These are phyloP conservation scores for Kurtzmaniella cleridarum DNA, from an alignment of 805 yeast species.

Conservation along the genomic window DNA sequence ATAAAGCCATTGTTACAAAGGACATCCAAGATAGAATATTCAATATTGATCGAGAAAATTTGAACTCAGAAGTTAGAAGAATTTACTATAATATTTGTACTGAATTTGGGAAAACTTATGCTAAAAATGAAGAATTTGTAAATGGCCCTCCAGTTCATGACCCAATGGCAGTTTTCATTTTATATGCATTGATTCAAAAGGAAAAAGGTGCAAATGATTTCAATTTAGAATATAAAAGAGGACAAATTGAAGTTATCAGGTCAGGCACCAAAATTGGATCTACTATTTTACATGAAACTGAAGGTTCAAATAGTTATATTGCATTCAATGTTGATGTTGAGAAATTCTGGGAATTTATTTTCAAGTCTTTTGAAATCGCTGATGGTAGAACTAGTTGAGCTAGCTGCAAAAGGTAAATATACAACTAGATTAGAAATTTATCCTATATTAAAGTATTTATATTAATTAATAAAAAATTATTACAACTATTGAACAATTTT, in stretches of 20 bases:
- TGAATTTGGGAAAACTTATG: slow-evolving; percentile 15
- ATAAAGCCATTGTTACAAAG: slow-evolving; percentile 48
- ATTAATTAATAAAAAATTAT: no score
- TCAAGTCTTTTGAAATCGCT: slow-evolving; percentile 13
- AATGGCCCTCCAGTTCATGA: slow-evolving; percentile 78
- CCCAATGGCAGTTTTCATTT: slow-evolving; percentile 62
- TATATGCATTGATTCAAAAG: slow-evolving; percentile 40
- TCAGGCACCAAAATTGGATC: slow-evolving; percentile 30
- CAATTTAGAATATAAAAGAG: slow-evolving; percentile 21
- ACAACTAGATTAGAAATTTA: neutral
- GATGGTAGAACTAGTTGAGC: slow-evolving; percentile 7
- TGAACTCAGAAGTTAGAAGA: slow-evolving; percentile 40
- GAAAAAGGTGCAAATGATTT: slow-evolving; percentile 12
- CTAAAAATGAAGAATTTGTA: slow-evolving; percentile 9
- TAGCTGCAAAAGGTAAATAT: neutral
- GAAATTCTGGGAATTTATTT: slow-evolving; percentile 13
- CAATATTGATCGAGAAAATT: slow-evolving; percentile 20
- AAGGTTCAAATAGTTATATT: slow-evolving; percentile 12
- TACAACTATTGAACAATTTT: no score
- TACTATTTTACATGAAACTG: slow-evolving; percentile 11
- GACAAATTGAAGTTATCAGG: slow-evolving; percentile 18
- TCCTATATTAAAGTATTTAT: no score
- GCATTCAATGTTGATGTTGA: slow-evolving; percentile 11
- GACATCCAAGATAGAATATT: slow-evolving; percentile 18
- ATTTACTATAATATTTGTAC: slow-evolving; percentile 18